Evolutionary conservation across 495 filamentous ascomycete genomes (phyloP).

Genomic region (Penicillium simplicissimum): DNA sequence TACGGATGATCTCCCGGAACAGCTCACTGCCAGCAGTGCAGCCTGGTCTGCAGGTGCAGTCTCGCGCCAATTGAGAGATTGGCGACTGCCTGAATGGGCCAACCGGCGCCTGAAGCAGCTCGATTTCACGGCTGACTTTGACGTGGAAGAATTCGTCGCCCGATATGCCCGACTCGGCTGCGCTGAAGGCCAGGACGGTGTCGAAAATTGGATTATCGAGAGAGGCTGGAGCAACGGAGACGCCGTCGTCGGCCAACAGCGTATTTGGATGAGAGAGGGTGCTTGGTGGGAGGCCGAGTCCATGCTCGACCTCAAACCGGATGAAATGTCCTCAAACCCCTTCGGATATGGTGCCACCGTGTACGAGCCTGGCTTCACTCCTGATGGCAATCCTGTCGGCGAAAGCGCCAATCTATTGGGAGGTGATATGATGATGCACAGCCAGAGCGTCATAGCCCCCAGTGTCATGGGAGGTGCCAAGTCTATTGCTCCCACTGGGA

Average conservation of each 20-base stretch:
- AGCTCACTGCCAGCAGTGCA: slow-evolving; percentile 61
- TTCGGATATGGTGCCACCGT: slow-evolving; percentile 37
- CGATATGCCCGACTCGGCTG: slow-evolving; percentile 85
- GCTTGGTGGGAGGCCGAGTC: slow-evolving; percentile 98
- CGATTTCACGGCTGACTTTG: slow-evolving; percentile 98
- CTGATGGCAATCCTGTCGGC: slow-evolving; percentile 46
- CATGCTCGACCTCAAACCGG: slow-evolving; percentile 89
- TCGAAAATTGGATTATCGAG: slow-evolving; percentile 93
- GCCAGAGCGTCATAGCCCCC: slow-evolving; percentile 62
- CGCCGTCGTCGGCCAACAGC: slow-evolving; percentile 83
- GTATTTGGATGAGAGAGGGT: slow-evolving; percentile 91
- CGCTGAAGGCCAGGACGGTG: slow-evolving; percentile 85
- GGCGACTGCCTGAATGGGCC: slow-evolving; percentile 94
- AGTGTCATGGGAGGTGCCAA: slow-evolving; percentile 56
- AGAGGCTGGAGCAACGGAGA: slow-evolving; percentile 98
- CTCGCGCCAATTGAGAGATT: slow-evolving; percentile 86
- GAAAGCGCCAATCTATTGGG: slow-evolving; percentile 62
- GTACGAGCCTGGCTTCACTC: slow-evolving; percentile 34
- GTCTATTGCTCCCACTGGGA: slow-evolving; percentile 71
- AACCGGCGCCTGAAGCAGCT: slow-evolving; percentile 88
- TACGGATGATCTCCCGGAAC: slow-evolving; percentile 78
- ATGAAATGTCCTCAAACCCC: slow-evolving; percentile 36
- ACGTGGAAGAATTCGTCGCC: slow-evolving; percentile 83
- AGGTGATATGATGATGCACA: slow-evolving; percentile 68
- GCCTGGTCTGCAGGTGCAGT: slow-evolving; percentile 91